Evolutionary conservation across 257 asterid genomes (phyloP).

Genomic region (Salvia miltiorrhiza): DNA sequence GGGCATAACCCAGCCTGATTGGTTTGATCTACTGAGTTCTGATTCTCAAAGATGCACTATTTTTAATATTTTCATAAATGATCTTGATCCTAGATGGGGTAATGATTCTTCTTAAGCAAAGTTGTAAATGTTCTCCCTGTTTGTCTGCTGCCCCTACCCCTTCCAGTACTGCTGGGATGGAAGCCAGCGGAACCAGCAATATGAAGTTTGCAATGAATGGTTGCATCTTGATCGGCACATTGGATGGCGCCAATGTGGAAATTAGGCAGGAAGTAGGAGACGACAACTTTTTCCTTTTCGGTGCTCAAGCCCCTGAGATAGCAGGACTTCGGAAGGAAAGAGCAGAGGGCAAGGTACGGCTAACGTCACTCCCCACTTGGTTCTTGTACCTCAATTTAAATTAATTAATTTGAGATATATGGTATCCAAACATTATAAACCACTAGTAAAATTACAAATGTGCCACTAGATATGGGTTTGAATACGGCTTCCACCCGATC

Average conservation of each 20-base stretch:
- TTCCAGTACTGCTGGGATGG: conserved; percentile 88
- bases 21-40: not conserved
- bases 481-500: too few species aligned
- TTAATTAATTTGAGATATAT: not conserved
- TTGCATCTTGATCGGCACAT: conserved; percentile 74
- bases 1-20: not conserved
- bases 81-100: not conserved
- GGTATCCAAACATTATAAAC: not conserved
- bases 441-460: too few species aligned
- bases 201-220: conserved; percentile 91
- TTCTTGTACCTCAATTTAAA: not conserved
- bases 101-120: not conserved
- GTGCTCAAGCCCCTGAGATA: conserved; percentile 85
- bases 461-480: too few species aligned
- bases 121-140: conserved; percentile 5
- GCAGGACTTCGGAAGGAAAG: conserved; percentile 72
- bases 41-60: conserved; percentile 3
- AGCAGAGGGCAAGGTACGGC: conserved; percentile 71
- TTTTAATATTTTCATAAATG: not conserved
- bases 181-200: conserved; percentile 95
- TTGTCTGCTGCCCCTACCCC: conserved; percentile 12
- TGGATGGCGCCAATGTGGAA: conserved; percentile 92
- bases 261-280: conserved; percentile 88
- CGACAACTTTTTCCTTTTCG: conserved; percentile 81
- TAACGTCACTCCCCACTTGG: not conserved